phyloP scores from a whole-genome alignment of 78 protist species.

The Parvularia atlantis region DNA sequence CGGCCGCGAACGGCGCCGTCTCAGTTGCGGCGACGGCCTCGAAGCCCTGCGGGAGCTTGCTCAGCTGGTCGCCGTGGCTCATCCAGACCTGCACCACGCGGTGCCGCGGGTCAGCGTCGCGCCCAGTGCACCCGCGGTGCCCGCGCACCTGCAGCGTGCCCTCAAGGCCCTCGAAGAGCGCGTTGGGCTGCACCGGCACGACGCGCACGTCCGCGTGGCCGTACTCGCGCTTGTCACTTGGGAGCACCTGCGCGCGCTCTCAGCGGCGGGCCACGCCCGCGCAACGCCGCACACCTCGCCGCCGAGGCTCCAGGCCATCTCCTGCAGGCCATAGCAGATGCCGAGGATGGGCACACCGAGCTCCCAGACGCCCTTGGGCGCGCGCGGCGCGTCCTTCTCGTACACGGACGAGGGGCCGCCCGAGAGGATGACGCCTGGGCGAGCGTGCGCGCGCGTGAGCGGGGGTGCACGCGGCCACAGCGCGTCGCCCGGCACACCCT shows the following conservation, averaged over 20 bases:
- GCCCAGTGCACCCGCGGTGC: no score
- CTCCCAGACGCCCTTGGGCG: conserved; percentile 8
- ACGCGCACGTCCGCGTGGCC: conserved; percentile 15
- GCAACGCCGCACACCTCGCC: conserved; percentile 47
- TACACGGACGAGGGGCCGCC: conserved; percentile 50
- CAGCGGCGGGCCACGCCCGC: no score
- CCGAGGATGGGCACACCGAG: conserved; percentile 36
- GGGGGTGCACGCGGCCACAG: no score
- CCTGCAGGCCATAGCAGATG: conserved; percentile 64
- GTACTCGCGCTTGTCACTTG: conserved; percentile 27
- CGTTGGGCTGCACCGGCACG: background rate
- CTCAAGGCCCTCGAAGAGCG: conserved; percentile 21
- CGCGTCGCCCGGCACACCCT: no score
- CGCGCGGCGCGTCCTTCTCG: conserved; percentile 21
- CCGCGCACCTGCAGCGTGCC: conserved; percentile 5
- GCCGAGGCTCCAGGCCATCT: conserved; percentile 8
- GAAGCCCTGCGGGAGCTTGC: conserved; percentile 4
- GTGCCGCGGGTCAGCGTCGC: no score
- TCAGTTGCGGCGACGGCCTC: background rate
- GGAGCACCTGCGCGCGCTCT: no score
- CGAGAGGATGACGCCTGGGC: conserved; percentile 21
- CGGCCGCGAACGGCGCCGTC: background rate
- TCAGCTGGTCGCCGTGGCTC: conserved; percentile 53
- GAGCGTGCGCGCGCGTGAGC: no score
- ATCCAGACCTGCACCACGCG: no score